These are phyloP conservation scores for Przewalskia tangutica DNA, from an alignment of 257 asterid genomes.

Conservation along the genomic window DNA sequence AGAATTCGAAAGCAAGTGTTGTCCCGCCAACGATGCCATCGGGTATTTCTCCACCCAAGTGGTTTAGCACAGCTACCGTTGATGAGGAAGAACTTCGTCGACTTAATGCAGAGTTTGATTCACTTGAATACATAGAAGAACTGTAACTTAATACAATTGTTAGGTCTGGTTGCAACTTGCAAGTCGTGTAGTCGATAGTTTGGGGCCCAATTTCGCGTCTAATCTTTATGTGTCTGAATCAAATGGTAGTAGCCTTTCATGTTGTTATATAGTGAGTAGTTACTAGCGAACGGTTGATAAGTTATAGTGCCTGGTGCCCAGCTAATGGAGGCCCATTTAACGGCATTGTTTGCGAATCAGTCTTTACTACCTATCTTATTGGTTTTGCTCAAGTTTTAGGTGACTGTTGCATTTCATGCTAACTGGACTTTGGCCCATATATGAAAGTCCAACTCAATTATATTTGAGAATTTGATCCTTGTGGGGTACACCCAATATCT, in stretches of 20 bases:
- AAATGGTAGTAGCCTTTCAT: background rate
- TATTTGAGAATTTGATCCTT: background rate
- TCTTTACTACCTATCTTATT: background rate
- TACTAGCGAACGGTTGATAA: background rate
- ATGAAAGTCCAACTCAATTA: background rate
- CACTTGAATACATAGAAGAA: constrained; percentile 55
- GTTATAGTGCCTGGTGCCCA: background rate
- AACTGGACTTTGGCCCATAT: background rate
- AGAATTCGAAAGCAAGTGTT: constrained; percentile 9
- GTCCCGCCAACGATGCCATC: constrained; percentile 5
- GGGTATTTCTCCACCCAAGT: constrained; percentile 31
- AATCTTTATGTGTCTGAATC: background rate
- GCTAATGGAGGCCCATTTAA: background rate
- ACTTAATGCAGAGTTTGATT: constrained; percentile 46
- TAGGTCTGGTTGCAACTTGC: background rate
- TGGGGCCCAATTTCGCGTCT: background rate
- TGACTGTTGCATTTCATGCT: background rate
- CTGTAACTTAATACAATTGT: constrained; percentile 17
- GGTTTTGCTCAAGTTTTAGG: background rate
- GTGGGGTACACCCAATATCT: background rate
- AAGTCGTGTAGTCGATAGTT: background rate
- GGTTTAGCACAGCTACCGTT: constrained; percentile 35
- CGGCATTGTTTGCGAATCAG: background rate
- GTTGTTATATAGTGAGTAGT: background rate
- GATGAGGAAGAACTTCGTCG: constrained; percentile 43